A percentile compares a stretch with the other conserved stretches of the same genome.
phyloP scores from a whole-genome alignment of 495 filamentous ascomycete genomes.

The Podospora sp. region DNA sequence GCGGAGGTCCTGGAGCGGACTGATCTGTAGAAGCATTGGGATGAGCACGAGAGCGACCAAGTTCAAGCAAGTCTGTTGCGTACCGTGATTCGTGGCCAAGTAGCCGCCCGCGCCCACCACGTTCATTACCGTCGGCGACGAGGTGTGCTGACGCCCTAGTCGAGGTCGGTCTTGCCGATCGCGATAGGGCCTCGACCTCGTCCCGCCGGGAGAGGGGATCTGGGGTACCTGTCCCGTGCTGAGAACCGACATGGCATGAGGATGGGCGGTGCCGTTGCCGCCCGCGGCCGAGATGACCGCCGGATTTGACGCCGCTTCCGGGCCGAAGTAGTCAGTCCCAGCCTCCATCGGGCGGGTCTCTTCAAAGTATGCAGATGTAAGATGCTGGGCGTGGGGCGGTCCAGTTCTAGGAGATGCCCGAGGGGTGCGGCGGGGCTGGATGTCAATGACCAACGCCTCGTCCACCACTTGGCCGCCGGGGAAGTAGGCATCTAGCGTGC shows the following conservation, averaged over 20 bases:
- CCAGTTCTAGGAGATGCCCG: conserved; percentile 70
- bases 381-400: conserved; percentile 48
- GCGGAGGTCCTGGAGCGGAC: conserved; percentile 34
- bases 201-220: conserved; percentile 79
- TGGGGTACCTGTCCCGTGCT: conserved; percentile 77
- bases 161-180: conserved; percentile 57
- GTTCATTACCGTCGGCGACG: conserved; percentile 72
- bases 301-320: conserved; percentile 65
- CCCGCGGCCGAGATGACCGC: conserved; percentile 36
- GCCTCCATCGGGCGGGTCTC: conserved; percentile 69
- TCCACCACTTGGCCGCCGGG: conserved; percentile 87
- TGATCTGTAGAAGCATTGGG: conserved; percentile 55
- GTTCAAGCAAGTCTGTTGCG: conserved; percentile 37
- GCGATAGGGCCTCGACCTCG: conserved; percentile 47
- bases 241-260: conserved; percentile 73
- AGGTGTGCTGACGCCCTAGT: conserved; percentile 71
- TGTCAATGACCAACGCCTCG: conserved; percentile 89
- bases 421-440: conserved; percentile 78
- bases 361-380: conserved; percentile 60
- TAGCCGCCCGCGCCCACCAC: conserved; percentile 31
- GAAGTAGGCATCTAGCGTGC: conserved; percentile 80
- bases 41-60: conserved; percentile 52
- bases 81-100: conserved; percentile 33
- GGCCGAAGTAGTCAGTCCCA: conserved; percentile 85
- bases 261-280: conserved; percentile 38